A percentile compares a stretch with the other conserved stretches of the same genome.
These are phyloP conservation scores for Tylopilus sp. DNA, from an alignment of 768 basidiomycete species.

Conservation along the genomic window DNA sequence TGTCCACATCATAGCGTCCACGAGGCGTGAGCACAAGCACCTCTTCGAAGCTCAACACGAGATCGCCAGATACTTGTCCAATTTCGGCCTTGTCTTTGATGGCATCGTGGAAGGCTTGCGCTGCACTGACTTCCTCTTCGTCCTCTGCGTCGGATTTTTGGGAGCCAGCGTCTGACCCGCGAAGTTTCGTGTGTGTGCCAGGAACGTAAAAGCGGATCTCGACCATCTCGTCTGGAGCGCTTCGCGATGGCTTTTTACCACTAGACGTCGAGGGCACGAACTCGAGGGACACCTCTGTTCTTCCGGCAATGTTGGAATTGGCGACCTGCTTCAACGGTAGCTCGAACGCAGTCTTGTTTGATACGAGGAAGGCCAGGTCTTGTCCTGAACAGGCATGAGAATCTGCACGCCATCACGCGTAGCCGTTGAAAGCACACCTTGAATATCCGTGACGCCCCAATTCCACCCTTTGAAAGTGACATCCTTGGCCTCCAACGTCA, in stretches of 20 bases:
- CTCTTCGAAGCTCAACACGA: constrained; percentile 93
- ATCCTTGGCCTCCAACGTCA: constrained; percentile 84
- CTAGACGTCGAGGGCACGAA: constrained; percentile 55
- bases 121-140: constrained; percentile 77
- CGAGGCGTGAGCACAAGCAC: constrained; percentile 93
- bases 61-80: constrained; percentile 85
- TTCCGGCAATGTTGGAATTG: constrained; percentile 97
- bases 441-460: constrained; percentile 94
- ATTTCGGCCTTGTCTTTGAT: constrained; percentile 97
- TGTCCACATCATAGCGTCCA: constrained; percentile 96
- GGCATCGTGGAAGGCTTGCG: constrained; percentile 93
- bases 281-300: constrained; percentile 98
- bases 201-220: constrained; percentile 98
- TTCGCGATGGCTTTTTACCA: constrained; percentile 41
- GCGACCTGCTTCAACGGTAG: constrained; percentile 82
- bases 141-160: constrained; percentile 71
- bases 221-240: constrained; percentile 76
- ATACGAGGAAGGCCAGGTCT: constrained; percentile 88
- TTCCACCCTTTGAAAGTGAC: constrained; percentile 95
- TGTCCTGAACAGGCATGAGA: constrained; percentile 51
- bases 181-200: constrained; percentile 61
- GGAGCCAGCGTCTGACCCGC: constrained; percentile 69
- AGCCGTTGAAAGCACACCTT: constrained; percentile 51
- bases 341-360: constrained; percentile 85
- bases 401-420: not conserved